Evolutionary conservation across 1,284 basidiomycete species (phyloP).

Genomic region (Papiliotrema terrestris): DNA sequence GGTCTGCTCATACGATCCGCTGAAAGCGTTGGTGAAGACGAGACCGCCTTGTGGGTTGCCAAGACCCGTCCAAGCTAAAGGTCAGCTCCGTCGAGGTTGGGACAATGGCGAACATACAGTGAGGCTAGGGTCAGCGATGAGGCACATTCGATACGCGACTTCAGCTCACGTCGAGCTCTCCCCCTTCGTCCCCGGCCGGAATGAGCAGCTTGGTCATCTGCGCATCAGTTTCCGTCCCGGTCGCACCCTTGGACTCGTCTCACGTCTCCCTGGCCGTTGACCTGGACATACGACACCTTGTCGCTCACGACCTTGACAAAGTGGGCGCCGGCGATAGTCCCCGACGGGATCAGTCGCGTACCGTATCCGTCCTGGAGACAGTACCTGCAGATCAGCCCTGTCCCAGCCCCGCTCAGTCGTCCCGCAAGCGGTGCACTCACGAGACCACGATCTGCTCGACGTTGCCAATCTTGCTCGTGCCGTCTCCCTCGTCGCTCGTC

Average conservation of each 20-base stretch:
- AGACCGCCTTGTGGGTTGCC: slow-evolving; percentile 61
- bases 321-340: slow-evolving; percentile 68
- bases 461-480: slow-evolving; percentile 39
- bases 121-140: slow-evolving; percentile 2
- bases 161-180: slow-evolving; percentile 48
- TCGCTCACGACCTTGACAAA: slow-evolving; percentile 57
- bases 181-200: slow-evolving; percentile 51
- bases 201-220: slow-evolving; percentile 43
- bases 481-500: slow-evolving; percentile 28
- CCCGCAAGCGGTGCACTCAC: slow-evolving; percentile 6
- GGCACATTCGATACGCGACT: not conserved
- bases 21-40: slow-evolving; percentile 68
- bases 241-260: slow-evolving; percentile 11
- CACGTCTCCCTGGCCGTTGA: slow-evolving; percentile 49
- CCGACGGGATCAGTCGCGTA: slow-evolving; percentile 70
- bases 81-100: slow-evolving; percentile 3
- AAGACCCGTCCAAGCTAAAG: slow-evolving; percentile 32
- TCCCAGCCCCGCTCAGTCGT: not conserved
- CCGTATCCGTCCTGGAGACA: slow-evolving; percentile 56
- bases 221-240: not conserved
- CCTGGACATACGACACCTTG: slow-evolving; percentile 50
- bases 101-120: not conserved
- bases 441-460: slow-evolving; percentile 42
- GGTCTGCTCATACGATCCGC: slow-evolving; percentile 43
- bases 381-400: slow-evolving; percentile 19